Evolutionary conservation across 768 basidiomycete genomes (phyloP), one percentile per base, ranked within the genome.

Genomic region (Psilocybe azurescens): DNA sequence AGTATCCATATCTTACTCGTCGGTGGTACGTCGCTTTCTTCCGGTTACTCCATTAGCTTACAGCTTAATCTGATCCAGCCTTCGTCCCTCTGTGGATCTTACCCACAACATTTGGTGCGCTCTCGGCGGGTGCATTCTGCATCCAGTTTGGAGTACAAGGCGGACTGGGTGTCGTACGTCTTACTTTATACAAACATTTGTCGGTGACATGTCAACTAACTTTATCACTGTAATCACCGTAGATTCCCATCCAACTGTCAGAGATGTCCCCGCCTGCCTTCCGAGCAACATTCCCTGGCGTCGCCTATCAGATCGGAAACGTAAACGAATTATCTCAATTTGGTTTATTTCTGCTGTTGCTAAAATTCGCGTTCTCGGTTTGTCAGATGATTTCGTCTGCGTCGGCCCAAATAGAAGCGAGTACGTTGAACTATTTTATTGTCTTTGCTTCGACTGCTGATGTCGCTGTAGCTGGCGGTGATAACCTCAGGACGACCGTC

Each of bases 191-290:
- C 24, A 24, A 24, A 24, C 24, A 24, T 24, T 24, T 24, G 24
- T 24, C 24, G 0, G 24, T 24, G 24, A 24, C 24, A 24, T 24
- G 24, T 24, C 24, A 24, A 24, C 24, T 24, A 24, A 24, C 2
- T 24, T 24, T 24, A 0, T 24, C 24, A 24, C 24, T 24, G 24
- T 24, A 24, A 24, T 3, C n/a, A 13, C 29, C 14, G 28, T 59
- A 82, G 81, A 80, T 83, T 59, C 93, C 94, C 1, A 90, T 94
- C 67, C 90, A 89, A 73, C 80, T 96, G 20, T 82, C 87, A 11
- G 94, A 97, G 74, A 82, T 94, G 77, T 90, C 91, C 0, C 95
- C 95, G 2, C 90, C 93, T 3, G 94, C 92, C 0, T 96, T 95
- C 82, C 83, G 95, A 59, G 91, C 93, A 3, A 90, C 90, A 1